Conservation (phyloP, 2,329 filamentous ascomycete species). For the Aspergillus terreus region DNA sequence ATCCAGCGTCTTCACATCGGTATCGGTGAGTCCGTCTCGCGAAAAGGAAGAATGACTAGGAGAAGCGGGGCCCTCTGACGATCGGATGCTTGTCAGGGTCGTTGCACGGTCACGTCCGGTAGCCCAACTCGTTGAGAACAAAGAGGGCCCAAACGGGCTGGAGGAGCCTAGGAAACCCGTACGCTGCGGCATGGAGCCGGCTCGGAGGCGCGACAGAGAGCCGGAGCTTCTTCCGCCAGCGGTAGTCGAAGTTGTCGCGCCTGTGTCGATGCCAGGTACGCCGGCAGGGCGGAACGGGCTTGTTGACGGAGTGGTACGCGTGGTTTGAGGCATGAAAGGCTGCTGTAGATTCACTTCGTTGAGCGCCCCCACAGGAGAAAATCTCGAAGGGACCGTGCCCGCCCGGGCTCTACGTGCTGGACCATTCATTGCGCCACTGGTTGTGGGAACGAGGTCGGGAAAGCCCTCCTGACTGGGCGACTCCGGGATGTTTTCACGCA, state of each 20-base stretch:
- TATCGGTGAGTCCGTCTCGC: conserved; percentile 77
- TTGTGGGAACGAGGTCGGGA: conserved; percentile 76
- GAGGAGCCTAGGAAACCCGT: conserved; percentile 61
- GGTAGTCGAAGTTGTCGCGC: conserved; percentile 35
- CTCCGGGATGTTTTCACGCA: conserved; percentile 96
- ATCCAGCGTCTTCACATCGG: conserved; percentile 88
- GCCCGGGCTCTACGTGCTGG: conserved; percentile 78
- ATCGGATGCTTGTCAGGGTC: conserved; percentile 85
- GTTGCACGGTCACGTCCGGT: conserved; percentile 76
- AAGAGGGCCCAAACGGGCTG: conserved; percentile 77
- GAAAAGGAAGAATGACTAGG: conserved; percentile 84
- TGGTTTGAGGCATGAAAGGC: conserved; percentile 68
- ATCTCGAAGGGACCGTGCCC: conserved; percentile 92
- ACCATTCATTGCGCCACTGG: conserved; percentile 61
- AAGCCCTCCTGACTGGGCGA: conserved; percentile 91
- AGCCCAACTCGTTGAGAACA: conserved; percentile 86
- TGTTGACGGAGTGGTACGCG: conserved; percentile 78
- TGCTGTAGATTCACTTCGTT: conserved; percentile 55
- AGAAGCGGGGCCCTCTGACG: conserved; percentile 80
- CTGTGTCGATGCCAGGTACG: conserved; percentile 38
- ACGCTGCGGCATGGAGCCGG: conserved; percentile 90
- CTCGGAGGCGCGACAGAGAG: conserved; percentile 78
- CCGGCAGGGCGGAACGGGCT: conserved; percentile 75
- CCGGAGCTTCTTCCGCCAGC: conserved; percentile 61
- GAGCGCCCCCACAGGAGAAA: conserved; percentile 70